phyloP scores from a whole-genome alignment of 345 rosid species.

The Durio zibethinus region DNA sequence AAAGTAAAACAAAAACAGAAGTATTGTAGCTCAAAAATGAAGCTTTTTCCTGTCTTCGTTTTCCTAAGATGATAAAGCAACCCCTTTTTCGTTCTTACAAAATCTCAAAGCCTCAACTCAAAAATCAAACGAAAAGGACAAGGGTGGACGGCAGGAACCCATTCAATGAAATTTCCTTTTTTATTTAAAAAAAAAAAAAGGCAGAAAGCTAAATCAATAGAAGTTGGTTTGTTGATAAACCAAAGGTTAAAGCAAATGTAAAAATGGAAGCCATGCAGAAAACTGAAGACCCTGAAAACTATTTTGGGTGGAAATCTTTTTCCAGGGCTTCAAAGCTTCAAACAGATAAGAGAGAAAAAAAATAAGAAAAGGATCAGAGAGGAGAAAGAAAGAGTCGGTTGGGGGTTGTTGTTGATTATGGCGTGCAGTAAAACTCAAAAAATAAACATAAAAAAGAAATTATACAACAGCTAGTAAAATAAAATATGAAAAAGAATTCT shows the following conservation, averaged over 20 bases:
- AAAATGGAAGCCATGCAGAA: background rate
- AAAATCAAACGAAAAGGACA: constrained; percentile 22
- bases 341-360: constrained; percentile 6
- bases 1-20: background rate
- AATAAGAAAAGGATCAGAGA: background rate
- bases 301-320: background rate
- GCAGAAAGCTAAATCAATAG: background rate
- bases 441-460: too few species aligned
- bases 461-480: too few species aligned
- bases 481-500: too few species aligned
- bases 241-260: background rate
- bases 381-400: constrained; percentile 18
- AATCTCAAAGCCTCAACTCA: constrained; percentile 18
- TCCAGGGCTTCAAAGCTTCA: background rate
- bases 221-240: background rate
- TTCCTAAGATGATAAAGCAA: background rate
- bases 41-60: background rate
- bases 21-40: background rate
- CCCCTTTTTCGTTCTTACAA: constrained; percentile 11
- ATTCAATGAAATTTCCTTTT: background rate
- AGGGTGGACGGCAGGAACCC: background rate
- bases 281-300: background rate
- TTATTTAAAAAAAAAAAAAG: background rate
- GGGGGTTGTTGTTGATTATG: background rate
- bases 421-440: too few species aligned